Base-by-base conservation (phyloP, 1,139 yeast species). In the Taphrina communis region DNA sequence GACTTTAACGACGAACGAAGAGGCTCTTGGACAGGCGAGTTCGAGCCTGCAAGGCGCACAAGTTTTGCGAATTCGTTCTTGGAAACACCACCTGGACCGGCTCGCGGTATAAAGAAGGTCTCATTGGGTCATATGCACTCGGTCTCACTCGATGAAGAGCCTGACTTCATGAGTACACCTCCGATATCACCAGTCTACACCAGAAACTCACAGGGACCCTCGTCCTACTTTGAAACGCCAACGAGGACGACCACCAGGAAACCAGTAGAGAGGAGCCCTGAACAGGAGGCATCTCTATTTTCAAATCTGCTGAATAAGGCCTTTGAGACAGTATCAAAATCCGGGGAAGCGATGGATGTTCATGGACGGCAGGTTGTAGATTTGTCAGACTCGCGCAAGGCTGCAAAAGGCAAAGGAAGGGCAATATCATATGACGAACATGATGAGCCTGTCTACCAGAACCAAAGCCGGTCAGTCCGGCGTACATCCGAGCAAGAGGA, bases 271-370 rank as follows among this genome's bases (percentile, higher is more conserved):
- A 11, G n/a, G 36, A 44, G 12, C 11, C 9, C 51, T n/a, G 51
- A 42, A 21, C 41, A 42, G 7, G 48, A 38, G 11, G 52, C 36
- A 14, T 58, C 62, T 11, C 8, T 58, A 35, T 44, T 58, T 21
- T 58, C 62, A 4, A 36, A 25, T 25, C 41, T 58, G 51, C 62
- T 58, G 12, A 58, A 42, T 14, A 58, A 58, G 17, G 62, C 62
- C 9, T 58, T 58, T 44, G 62, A 58, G 41, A 58, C 62, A 25
- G 62, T 58, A 9, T 58, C 62, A 14, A 44, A 42, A 25, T 58
- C 62, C 9, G 62, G 62, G 35, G 62, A 58, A 35, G 62, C 62
- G 12, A 42, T 58, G 52, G 62, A 58, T 44, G 52, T 58, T 12
- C 62, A 58, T 41, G 53, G 62, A 2, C 42, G 46, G 2, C 36